Evolutionary conservation across 1,284 basidiomycete species (phyloP), one percentile per base, ranked within the genome.

Genomic region (Wolfiporia cocos): DNA sequence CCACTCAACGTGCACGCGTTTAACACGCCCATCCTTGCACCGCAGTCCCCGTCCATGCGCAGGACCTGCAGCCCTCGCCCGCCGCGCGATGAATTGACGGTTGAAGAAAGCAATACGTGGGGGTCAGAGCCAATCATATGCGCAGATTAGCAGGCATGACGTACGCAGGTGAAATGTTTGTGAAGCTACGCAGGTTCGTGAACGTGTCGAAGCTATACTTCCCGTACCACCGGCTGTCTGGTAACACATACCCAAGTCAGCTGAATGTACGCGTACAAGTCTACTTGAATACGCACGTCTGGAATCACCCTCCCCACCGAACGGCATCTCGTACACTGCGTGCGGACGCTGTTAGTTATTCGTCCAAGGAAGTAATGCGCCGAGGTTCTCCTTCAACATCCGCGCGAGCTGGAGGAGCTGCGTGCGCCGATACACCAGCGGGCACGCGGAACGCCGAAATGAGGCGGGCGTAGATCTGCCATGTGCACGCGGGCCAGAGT

Each of bases 371-470:
- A 23, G 23, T 29, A 32, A 66, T 6, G 59, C 61, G 11, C 66
- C 58, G 33, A 63, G 55, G 58, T 86, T 81, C 49, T 86, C 81
- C 44, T 78, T 67, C 39, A 83, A 52, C 55, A 84, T 59, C 45
- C 71, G 81, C 10, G 72, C 74, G 31, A 86, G 65, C 59, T 80
- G 76, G 51, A 78, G 72, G 39, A 85, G 70, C 62, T 84, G 80
- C 42, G 71, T 70, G 47, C 76, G 70, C 30, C 82, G 67, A 58
- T 77, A 85, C 30, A 64, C 66, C 37, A 82, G 54, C 10, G 71
- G 61, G 20, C 69, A 66, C 3, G 15, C 63, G 57, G 63, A 82
- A 85, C 10, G 73, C 71, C 34, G 56, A 54, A 33, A 63, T 60
- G 10, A 84, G 61, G 2, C 64, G 61, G 7, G 58, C 59, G 49